phyloP scores from a whole-genome alignment of 441 rosid species.

The Mallotus japonicus region DNA sequence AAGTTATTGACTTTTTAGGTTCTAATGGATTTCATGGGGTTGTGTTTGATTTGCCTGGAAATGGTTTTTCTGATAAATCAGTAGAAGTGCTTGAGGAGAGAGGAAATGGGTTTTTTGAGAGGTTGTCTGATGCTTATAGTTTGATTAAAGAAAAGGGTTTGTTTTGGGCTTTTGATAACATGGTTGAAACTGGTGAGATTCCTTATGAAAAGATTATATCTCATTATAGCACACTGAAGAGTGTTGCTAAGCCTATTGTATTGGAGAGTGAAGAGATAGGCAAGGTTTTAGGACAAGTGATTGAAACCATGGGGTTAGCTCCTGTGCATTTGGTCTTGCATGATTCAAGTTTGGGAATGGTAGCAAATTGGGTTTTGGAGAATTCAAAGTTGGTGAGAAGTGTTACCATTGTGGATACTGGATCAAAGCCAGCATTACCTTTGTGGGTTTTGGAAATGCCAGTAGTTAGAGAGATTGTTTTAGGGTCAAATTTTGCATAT shows the following conservation, averaged over 20 bases:
- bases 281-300: constrained; percentile 67
- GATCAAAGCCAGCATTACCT: constrained; percentile 65
- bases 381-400: constrained; percentile 58
- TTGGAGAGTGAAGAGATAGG: constrained; percentile 69
- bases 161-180: constrained; percentile 92
- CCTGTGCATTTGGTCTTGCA: constrained; percentile 91
- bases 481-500: constrained; percentile 50
- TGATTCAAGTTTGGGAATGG: constrained; percentile 74
- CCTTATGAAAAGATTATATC: constrained; percentile 69
- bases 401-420: constrained; percentile 69
- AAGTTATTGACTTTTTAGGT: constrained; percentile 44
- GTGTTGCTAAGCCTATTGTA: constrained; percentile 45
- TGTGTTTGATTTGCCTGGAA: constrained; percentile 86
- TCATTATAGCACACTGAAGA: constrained; percentile 41
- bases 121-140: constrained; percentile 58
- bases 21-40: constrained; percentile 62
- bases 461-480: constrained; percentile 51
- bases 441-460: constrained; percentile 58
- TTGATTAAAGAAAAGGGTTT: constrained; percentile 82
- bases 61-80: constrained; percentile 88
- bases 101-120: constrained; percentile 49
- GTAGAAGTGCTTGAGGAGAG: constrained; percentile 53
- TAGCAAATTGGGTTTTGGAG: constrained; percentile 69
- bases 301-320: constrained; percentile 64
- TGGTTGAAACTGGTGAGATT: constrained; percentile 87